Evolutionary conservation across 2,329 filamentous ascomycete genomes (phyloP), one percentile per base, ranked within the genome.

Genomic region (Aspergillus hortae): DNA sequence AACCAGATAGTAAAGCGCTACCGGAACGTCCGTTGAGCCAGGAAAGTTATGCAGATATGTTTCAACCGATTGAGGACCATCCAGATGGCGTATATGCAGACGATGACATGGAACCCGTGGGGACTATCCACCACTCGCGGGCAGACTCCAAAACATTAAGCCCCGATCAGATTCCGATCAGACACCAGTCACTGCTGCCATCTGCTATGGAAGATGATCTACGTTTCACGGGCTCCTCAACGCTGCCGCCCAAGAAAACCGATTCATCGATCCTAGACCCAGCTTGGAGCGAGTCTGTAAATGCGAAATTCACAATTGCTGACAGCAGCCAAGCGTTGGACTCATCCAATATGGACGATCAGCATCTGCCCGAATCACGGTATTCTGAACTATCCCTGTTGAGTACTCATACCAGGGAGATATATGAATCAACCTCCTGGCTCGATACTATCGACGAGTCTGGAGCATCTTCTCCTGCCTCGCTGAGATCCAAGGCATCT

Each of bases 391-490:
- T 58, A 40, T 52, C 57, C 6, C 44, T 55, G 23, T 44, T 66
- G n/a, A 61, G 72, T 19, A 49, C 48, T 23, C 53, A 59, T 35
- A 43, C 49, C 3, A 58, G 83, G 54, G 85, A 83, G 21, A 79
- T 82, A 10, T 92, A 89, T 64, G 89, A 91, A 66, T 90, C 89
- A 4, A 90, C 88, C 48, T 95, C 91, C 1, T 96, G 92, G 92
- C 74, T 96, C n/a, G 90, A 96, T 66, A 92, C 90, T 1, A 94
- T 95, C 51, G 89, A 95, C 67, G 92, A 96, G 62, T 96, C 91
- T 19, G 89, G 87, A 33, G 87, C 83, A 15, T 96, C 92, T 1
- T 86, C 85, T 3, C 80, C 82, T 2, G 90, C 89, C 1, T 96
- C 92, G 0, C 80, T 90, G 1, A 89, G 91, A 67, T 95, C 92